Base-by-base conservation (phyloP, 1,284 basidiomycete species). In the Puccinia polysora region DNA sequence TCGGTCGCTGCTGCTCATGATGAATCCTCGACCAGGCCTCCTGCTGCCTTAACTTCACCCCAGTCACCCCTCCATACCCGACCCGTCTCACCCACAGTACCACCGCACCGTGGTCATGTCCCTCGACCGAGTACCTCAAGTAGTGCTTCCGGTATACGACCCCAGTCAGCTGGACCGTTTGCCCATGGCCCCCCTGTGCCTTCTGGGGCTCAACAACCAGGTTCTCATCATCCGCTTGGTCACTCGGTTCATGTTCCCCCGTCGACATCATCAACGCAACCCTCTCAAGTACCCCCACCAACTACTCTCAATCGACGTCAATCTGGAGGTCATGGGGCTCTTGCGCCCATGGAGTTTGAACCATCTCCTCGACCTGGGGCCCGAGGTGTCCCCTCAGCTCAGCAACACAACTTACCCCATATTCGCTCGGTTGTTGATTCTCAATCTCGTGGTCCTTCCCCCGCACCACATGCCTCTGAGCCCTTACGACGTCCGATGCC, bases 331-430 rank as follows among this genome's bases (percentile, higher is more conserved):
- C 87, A 89, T 74, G 86, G 88, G 0, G 87, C 86, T 1, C 82
- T 93, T 23, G 90, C 89, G 1, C 84, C 89, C 0, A 93, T 93
- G 87, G 89, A 92, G 18, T 84, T 89, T 4, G 89, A 91, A 71
- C 84, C 86, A n/a, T 83, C 84, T 12, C 74, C 73, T 73, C 58
- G 55, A 56, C 55, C 58, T 5, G 38, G 47, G 23, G 52, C 28
- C n/a, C 43, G 53, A 32, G 65, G 55, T 5, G 45, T 32, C 20
- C 65, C 55, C 25, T 50, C 55, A 47, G 56, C 58, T 12, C 58
- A 58, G 14, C 58, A 60, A 25, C 68, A 70, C 58, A 70, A 59
- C 43, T 23, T 70, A 30, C 68, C 68, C 20, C 56, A 70, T 28
- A 59, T 70, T 25, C 68, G 58, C 12, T 60, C 68, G 25, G 68